A percentile compares a stretch with the other conserved stretches of the same genome.
Evolutionary conservation across 106 monocot species (phyloP).

Genomic region (Dendrobium catenatum): DNA sequence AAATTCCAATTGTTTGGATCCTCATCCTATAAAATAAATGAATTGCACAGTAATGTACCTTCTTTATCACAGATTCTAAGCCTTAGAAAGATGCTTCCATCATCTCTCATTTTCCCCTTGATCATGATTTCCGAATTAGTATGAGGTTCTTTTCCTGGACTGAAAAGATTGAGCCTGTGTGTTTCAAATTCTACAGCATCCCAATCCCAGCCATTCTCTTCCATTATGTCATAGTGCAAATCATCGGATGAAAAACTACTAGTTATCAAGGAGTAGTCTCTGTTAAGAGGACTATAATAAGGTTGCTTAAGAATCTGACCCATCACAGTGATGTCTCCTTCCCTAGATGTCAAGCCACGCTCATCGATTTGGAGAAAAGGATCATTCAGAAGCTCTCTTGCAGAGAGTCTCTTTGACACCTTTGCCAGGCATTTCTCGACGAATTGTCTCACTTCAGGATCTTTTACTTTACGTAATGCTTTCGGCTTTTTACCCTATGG

Average conservation of each 20-base stretch:
- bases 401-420: constrained; percentile 30
- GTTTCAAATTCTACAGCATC: constrained; percentile 8
- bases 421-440: constrained; percentile 50
- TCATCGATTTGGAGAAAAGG: constrained; percentile 47
- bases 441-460: constrained; percentile 49
- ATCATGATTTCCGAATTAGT: constrained; percentile 41
- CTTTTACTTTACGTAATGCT: constrained; percentile 35
- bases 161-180: constrained; percentile 14
- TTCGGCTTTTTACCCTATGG: constrained; percentile 44
- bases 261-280: constrained; percentile 7
- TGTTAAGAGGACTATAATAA: constrained; percentile 13
- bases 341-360: not conserved
- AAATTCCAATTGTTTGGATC: not conserved
- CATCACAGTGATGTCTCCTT: constrained; percentile 16
- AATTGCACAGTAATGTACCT: constrained; percentile 15
- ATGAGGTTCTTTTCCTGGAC: constrained; percentile 27
- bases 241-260: not conserved
- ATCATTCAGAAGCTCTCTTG: constrained; percentile 49
- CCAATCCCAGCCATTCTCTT: constrained; percentile 30
- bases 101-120: constrained; percentile 35
- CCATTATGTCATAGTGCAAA: constrained; percentile 1
- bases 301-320: constrained; percentile 22
- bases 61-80: constrained; percentile 44
- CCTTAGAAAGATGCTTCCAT: constrained; percentile 47
- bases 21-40: not conserved